These are phyloP conservation scores for Wickerhamiella pararugosa DNA, from an alignment of 1,139 yeast species.

Conservation along the genomic window DNA sequence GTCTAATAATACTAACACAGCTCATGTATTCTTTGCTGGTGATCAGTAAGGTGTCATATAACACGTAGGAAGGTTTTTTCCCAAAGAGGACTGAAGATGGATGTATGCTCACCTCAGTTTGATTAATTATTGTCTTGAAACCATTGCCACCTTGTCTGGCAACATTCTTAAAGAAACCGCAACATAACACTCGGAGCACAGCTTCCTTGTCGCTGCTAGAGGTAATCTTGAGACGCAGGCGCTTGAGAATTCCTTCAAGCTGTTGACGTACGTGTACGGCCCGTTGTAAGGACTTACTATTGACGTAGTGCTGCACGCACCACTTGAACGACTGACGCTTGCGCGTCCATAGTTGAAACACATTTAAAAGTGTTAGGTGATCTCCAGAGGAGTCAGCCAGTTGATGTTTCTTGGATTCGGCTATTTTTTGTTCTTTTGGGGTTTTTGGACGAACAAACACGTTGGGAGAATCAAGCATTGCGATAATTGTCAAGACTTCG, in stretches of 20 bases:
- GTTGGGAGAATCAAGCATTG: constrained; percentile 72
- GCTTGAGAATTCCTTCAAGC: constrained; percentile 44
- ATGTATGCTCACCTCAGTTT: constrained; percentile 69
- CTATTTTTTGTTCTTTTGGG: constrained; percentile 34
- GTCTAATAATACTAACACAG: constrained; percentile 65
- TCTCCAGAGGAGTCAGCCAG: constrained; percentile 76
- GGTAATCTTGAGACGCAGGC: constrained; percentile 34
- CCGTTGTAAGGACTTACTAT: constrained; percentile 59
- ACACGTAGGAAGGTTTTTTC: constrained; percentile 59
- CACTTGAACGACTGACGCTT: constrained; percentile 49
- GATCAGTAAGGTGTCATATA: constrained; percentile 68
- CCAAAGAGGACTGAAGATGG: constrained; percentile 76
- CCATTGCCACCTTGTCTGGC: constrained; percentile 72
- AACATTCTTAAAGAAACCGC: constrained; percentile 78
- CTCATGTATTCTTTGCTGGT: constrained; percentile 90
- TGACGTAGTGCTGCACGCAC: constrained; percentile 73
- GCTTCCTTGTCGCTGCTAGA: constrained; percentile 45
- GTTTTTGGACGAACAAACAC: constrained; percentile 77
- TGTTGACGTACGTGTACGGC: constrained; percentile 74
- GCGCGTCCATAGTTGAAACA: constrained; percentile 62
- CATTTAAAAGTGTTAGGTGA: constrained; percentile 71
- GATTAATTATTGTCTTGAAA: constrained; percentile 62
- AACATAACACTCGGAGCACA: constrained; percentile 59
- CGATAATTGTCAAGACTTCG: constrained; percentile 70
- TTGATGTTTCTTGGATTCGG: constrained; percentile 61